Conservation (phyloP, 1,139 yeast genomes). For the Pichia sp. region DNA sequence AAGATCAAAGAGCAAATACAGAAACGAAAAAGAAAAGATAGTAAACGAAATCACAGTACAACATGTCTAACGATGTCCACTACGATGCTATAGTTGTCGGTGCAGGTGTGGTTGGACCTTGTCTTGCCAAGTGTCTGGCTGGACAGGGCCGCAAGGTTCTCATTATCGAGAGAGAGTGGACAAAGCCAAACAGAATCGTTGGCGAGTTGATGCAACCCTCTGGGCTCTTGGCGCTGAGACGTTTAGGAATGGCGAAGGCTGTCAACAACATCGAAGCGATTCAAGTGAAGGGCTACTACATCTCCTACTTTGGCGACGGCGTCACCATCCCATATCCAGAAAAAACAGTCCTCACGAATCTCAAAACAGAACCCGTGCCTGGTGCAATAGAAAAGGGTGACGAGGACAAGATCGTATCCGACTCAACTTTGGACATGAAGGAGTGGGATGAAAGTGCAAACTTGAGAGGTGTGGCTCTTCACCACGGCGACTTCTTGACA, state of each 20-base stretch:
- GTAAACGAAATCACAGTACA: background rate
- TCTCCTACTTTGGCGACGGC: constrained; percentile 56
- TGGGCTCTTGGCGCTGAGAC: constrained; percentile 75
- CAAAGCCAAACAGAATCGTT: constrained; percentile 90
- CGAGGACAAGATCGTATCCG: constrained; percentile 48
- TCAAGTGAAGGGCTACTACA: constrained; percentile 74
- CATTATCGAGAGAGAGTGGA: constrained; percentile 82
- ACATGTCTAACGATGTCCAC: constrained; percentile 12
- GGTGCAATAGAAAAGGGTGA: constrained; percentile 53
- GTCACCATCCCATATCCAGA: constrained; percentile 69
- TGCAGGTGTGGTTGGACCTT: constrained; percentile 96
- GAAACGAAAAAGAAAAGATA: background rate
- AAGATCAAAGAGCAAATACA: background rate
- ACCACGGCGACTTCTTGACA: constrained; percentile 82
- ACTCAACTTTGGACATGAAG: constrained; percentile 43
- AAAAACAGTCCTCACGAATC: constrained; percentile 39
- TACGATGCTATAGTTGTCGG: constrained; percentile 76
- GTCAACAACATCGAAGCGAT: constrained; percentile 80
- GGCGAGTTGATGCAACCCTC: constrained; percentile 97
- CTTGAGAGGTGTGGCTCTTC: constrained; percentile 78
- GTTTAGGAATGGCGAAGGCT: constrained; percentile 77
- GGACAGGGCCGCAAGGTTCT: constrained; percentile 80
- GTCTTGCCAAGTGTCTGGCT: constrained; percentile 85
- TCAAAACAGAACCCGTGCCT: constrained; percentile 50
- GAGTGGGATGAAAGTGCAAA: constrained; percentile 61